Conservation (phyloP, 495 filamentous ascomycete genomes). For the Penicillium parvum region DNA sequence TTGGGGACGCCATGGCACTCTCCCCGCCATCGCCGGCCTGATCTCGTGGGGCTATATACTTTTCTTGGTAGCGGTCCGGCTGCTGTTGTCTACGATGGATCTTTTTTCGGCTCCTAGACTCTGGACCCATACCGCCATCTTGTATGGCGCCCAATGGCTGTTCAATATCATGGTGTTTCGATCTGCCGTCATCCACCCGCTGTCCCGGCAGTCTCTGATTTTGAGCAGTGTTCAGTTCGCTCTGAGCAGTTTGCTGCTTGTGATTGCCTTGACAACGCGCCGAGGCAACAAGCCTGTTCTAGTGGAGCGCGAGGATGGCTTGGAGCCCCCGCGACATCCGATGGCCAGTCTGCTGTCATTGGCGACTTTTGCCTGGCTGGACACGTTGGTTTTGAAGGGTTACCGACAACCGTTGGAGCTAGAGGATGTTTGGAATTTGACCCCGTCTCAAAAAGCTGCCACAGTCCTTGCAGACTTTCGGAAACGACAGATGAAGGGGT, state of each 20-base stretch:
- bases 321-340: conserved; percentile 81
- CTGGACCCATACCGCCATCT: conserved; percentile 87
- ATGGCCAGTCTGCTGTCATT: conserved; percentile 84
- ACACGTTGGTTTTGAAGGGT: conserved; percentile 84
- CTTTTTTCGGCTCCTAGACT: conserved; percentile 62
- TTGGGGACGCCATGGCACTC: conserved; percentile 51
- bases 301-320: conserved; percentile 77
- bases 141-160: conserved; percentile 85
- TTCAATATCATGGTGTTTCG: conserved; percentile 74
- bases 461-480: conserved; percentile 75
- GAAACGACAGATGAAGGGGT: conserved; percentile 77
- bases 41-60: conserved; percentile 79
- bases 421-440: conserved; percentile 85
- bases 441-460: conserved; percentile 81
- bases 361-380: conserved; percentile 86
- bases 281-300: conserved; percentile 89
- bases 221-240: conserved; percentile 67
- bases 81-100: conserved; percentile 65
- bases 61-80: conserved; percentile 64
- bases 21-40: conserved; percentile 62
- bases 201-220: conserved; percentile 47
- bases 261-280: conserved; percentile 73
- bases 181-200: conserved; percentile 76
- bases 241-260: conserved; percentile 65
- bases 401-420: conserved; percentile 82